Conservation (phyloP, 768 basidiomycete genomes). For the Mycena rebaudengoi region DNA sequence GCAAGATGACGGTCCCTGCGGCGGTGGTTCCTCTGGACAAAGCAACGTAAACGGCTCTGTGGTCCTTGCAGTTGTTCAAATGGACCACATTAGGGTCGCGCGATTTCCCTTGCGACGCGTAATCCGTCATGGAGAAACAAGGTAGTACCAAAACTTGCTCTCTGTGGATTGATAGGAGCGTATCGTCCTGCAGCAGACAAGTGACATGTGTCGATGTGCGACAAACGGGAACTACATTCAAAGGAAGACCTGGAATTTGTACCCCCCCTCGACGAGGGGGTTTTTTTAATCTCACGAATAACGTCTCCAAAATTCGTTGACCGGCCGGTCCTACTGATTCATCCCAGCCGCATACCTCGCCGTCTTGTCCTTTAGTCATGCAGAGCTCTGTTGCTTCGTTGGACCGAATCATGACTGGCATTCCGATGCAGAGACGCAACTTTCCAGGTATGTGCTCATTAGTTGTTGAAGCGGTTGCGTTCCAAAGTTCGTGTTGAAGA, state of each 20-base stretch:
- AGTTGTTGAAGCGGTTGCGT: neutral
- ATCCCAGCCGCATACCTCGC: conserved; percentile 34
- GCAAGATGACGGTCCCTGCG: conserved; percentile 35
- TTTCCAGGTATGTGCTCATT: conserved; percentile 32
- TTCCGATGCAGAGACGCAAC: conserved; percentile 37
- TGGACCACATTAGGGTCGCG: conserved; percentile 36
- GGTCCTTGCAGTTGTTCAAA: no score
- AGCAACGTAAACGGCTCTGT: conserved; percentile 40
- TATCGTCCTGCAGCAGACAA: conserved; percentile 26
- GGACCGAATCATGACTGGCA: conserved; percentile 43
- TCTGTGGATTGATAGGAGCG: no score
- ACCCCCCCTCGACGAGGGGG: conserved; percentile 34
- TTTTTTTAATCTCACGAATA: conserved; percentile 38
- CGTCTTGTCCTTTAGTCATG: conserved; percentile 46
- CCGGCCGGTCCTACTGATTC: conserved; percentile 11
- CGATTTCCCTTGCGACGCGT: conserved; percentile 43
- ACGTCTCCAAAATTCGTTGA: conserved; percentile 29
- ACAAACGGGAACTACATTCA: conserved; percentile 40
- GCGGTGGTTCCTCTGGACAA: conserved; percentile 35
- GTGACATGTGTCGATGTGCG: neutral
- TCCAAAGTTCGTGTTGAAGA: neutral
- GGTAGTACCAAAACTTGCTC: no score
- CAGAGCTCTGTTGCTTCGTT: no score
- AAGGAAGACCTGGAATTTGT: no score
- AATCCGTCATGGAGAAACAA: conserved; percentile 47